phyloP scores from a whole-genome alignment of 805 yeast genomes.

The Pichia membranifaciens region DNA sequence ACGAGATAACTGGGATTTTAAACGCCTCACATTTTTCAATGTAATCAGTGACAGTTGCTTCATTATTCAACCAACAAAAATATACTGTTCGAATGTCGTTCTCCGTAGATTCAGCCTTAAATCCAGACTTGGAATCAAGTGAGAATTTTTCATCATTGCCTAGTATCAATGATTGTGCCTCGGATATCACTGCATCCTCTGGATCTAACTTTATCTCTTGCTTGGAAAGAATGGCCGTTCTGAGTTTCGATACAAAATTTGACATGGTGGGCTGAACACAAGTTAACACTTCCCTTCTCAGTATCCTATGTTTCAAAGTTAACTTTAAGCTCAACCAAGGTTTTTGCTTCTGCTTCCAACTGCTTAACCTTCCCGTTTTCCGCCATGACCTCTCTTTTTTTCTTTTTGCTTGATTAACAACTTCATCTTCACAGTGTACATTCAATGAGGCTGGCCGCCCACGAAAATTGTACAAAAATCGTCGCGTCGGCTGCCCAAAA shows the following conservation, averaged over 20 bases:
- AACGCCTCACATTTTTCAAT: constrained; percentile 62
- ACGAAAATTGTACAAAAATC: no score
- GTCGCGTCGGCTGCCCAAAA: no score
- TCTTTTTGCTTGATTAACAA: no score
- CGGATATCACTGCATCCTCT: constrained; percentile 16
- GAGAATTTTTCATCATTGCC: background rate
- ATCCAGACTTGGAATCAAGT: constrained; percentile 37
- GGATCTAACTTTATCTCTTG: constrained; percentile 12
- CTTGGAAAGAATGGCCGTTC: constrained; percentile 1
- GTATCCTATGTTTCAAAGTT: no score
- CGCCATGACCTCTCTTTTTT: no score
- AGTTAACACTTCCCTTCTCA: no score
- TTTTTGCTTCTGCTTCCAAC: no score
- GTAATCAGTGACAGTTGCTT: constrained; percentile 75
- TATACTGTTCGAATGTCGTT: constrained; percentile 53
- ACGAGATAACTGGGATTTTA: constrained; percentile 65
- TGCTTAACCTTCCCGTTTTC: no score
- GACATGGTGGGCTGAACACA: no score
- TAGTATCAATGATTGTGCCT: background rate
- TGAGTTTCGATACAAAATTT: background rate
- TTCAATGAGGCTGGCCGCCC: no score
- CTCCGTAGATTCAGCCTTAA: constrained; percentile 34
- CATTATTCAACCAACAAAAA: constrained; percentile 74
- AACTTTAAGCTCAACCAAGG: no score
- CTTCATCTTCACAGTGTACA: no score